phyloP scores from a whole-genome alignment of 2,329 filamentous ascomycete genomes.

The Harringtonia aguacate region DNA sequence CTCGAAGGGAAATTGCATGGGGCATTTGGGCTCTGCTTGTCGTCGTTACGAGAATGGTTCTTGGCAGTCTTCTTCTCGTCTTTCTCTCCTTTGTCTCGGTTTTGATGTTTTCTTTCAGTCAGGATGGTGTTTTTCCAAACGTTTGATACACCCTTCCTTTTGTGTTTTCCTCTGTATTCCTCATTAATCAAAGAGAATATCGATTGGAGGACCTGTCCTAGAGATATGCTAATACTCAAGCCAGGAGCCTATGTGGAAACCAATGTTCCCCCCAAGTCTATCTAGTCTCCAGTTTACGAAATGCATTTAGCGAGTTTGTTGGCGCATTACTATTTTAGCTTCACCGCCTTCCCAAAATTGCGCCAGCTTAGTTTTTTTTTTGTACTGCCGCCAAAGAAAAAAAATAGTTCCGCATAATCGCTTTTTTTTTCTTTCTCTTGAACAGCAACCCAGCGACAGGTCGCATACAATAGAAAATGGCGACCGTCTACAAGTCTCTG shows the following conservation, averaged over 20 bases:
- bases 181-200: neutral
- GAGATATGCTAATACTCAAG: too few relatives aligned
- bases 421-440: neutral
- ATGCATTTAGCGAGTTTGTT: too few relatives aligned
- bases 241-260: too few relatives aligned
- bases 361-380: neutral
- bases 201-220: neutral
- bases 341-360: constrained; percentile 3
- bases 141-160: neutral
- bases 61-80: constrained; percentile 2
- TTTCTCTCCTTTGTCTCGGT: neutral
- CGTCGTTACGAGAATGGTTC: neutral
- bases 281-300: too few relatives aligned
- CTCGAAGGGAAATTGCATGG: neutral
- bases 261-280: too few relatives aligned
- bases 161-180: neutral
- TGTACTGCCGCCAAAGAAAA: constrained; percentile 7
- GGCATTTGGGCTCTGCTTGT: neutral
- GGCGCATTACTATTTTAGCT: neutral
- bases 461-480: constrained; percentile 35
- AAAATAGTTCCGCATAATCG: too few relatives aligned
- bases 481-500: constrained; percentile 64
- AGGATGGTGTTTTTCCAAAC: neutral
- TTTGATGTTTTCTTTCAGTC: neutral
- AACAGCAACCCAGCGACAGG: neutral